Evolutionary conservation across 2,329 filamentous ascomycete genomes (phyloP).

Genomic region (Gremmenia infestans): DNA sequence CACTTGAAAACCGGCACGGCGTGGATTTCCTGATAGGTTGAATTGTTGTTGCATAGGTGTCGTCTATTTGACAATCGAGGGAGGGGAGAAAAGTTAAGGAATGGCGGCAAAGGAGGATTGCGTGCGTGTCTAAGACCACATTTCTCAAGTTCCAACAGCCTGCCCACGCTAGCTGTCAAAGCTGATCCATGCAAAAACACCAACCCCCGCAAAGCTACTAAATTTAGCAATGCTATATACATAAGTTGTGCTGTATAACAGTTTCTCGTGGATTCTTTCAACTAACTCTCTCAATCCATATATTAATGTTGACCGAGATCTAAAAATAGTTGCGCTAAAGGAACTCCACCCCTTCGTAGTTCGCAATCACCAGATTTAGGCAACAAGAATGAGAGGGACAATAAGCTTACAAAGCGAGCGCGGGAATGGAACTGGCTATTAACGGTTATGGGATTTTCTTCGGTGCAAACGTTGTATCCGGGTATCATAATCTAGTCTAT

Average conservation of each 20-base stretch:
- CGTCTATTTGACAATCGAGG: background rate
- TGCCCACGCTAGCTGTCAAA: background rate
- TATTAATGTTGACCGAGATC: background rate
- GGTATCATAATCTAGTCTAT: slow-evolving; percentile 12
- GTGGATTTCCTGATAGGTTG: background rate
- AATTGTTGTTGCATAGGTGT: background rate
- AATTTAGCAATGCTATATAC: slow-evolving; percentile 1
- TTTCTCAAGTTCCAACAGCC: slow-evolving; percentile 13
- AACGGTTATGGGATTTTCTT: background rate
- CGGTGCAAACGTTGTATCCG: background rate
- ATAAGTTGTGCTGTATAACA: background rate
- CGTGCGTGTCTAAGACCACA: slow-evolving; percentile 13
- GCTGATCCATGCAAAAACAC: slow-evolving; percentile 3
- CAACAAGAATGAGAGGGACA: background rate
- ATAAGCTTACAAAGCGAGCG: too few species aligned
- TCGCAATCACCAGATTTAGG: background rate
- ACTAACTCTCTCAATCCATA: too few species aligned
- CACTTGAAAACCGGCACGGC: background rate
- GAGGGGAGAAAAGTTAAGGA: background rate
- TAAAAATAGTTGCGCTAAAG: background rate
- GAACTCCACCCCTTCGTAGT: background rate
- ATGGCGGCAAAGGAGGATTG: background rate
- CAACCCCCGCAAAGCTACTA: slow-evolving; percentile 11
- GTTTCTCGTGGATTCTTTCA: background rate
- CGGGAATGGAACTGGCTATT: too few species aligned